Conservation (phyloP, 352 stramenopile genomes). For the Pythium oligandrum region DNA sequence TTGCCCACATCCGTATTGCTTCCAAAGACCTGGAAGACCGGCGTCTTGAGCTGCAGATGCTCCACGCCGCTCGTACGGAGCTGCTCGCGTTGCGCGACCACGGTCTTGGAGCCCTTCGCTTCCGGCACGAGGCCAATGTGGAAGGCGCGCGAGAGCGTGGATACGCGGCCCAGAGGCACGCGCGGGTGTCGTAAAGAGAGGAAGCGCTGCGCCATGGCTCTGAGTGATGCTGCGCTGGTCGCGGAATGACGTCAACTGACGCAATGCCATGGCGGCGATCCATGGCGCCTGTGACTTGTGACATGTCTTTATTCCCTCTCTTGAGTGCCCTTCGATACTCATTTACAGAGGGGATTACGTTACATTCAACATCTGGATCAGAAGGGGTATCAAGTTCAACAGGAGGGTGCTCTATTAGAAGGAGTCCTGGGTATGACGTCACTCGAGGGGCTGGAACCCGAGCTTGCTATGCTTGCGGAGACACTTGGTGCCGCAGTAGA, state of each 20-base stretch:
- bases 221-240: too few relatives aligned
- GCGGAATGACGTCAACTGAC: too few relatives aligned
- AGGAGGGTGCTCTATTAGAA: neutral
- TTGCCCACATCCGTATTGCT: conserved; percentile 98
- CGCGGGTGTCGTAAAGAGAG: conserved; percentile 9
- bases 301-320: conserved; percentile 8
- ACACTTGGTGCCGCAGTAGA: conserved; percentile 81
- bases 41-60: conserved; percentile 49
- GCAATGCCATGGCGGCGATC: too few relatives aligned
- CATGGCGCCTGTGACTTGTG: conserved; percentile 5
- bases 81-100: conserved; percentile 38
- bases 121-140: conserved; percentile 46
- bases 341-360: conserved; percentile 6
- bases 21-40: conserved; percentile 91
- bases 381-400: conserved; percentile 10
- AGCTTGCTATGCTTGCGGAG: conserved; percentile 65
- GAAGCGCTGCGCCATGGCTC: conserved; percentile 6
- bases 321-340: conserved; percentile 4
- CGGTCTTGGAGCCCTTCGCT: conserved; percentile 19
- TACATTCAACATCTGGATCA: conserved; percentile 3
- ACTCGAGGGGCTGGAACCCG: conserved; percentile 33
- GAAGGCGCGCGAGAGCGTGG: conserved; percentile 17
- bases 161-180: neutral
- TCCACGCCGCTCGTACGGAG: conserved; percentile 51
- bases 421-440: neutral